These are phyloP conservation scores for Pseudophaeomoniella oleicola DNA, from an alignment of 2,329 filamentous ascomycete species.

Conservation along the genomic window DNA sequence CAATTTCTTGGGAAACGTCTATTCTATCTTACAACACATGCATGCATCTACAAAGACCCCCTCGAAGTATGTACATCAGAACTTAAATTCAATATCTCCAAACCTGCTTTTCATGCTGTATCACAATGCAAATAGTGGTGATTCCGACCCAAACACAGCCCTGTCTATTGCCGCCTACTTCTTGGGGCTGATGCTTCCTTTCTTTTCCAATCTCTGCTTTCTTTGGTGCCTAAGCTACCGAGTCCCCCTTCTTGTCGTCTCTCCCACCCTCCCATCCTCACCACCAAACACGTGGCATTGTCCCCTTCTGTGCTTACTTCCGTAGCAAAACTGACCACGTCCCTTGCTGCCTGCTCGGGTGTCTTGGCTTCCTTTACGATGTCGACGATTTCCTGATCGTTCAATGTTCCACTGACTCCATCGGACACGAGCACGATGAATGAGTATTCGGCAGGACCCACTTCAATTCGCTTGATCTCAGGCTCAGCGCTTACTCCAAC, in stretches of 20 bases:
- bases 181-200: constrained; percentile 72
- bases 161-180: constrained; percentile 40
- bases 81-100: too few relatives aligned
- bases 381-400: constrained; percentile 92
- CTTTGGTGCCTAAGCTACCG: constrained; percentile 81
- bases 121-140: too few relatives aligned
- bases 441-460: constrained; percentile 70
- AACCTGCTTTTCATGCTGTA: too few relatives aligned
- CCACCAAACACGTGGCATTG: constrained; percentile 50
- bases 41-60: too few relatives aligned
- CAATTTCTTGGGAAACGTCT: too few relatives aligned
- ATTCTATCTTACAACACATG: too few relatives aligned
- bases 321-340: constrained; percentile 74
- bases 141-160: too few relatives aligned
- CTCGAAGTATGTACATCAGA: too few relatives aligned
- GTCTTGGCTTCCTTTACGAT: constrained; percentile 81
- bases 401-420: constrained; percentile 71
- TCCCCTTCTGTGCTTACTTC: constrained; percentile 58
- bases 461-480: constrained; percentile 65
- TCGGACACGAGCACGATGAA: constrained; percentile 84
- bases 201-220: constrained; percentile 71
- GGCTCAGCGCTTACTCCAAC: constrained; percentile 91
- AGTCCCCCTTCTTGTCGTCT: constrained; percentile 60
- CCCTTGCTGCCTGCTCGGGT: constrained; percentile 67
- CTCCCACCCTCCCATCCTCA: constrained; percentile 51